These are phyloP conservation scores for Cladosporium sp. DNA, from an alignment of 2,329 filamentous ascomycete genomes.

Conservation along the genomic window DNA sequence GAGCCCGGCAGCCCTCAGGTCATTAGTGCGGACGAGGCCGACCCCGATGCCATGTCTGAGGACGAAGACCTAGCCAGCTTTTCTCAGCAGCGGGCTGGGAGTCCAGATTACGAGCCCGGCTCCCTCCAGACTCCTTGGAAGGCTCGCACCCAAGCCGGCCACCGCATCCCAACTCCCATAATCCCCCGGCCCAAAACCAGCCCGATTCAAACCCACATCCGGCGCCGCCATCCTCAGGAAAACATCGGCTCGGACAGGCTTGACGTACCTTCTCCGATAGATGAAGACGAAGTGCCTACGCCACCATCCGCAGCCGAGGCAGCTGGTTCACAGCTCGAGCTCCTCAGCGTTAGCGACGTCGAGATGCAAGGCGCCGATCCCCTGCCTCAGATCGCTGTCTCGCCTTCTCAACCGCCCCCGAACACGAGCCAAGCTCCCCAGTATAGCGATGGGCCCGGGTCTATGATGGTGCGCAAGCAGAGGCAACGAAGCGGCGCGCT, in stretches of 20 bases:
- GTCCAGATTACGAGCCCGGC: constrained; percentile 4
- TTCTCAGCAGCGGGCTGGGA: constrained; percentile 16
- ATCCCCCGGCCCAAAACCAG: constrained; percentile 16
- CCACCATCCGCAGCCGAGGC: constrained; percentile 28
- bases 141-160: constrained; percentile 15
- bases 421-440: neutral
- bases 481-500: constrained; percentile 31
- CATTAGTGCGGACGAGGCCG: constrained; percentile 22
- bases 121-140: constrained; percentile 5
- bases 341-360: constrained; percentile 32
- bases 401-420: neutral
- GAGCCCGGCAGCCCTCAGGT: constrained; percentile 28
- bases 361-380: constrained; percentile 21
- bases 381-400: constrained; percentile 1
- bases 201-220: constrained; percentile 21
- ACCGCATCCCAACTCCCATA: constrained; percentile 12
- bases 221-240: constrained; percentile 28
- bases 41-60: constrained; percentile 12
- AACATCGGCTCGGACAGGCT: constrained; percentile 24
- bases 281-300: constrained; percentile 31
- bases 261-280: constrained; percentile 30
- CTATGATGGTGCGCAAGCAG: constrained; percentile 29
- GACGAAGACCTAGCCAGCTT: constrained; percentile 17
- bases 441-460: constrained; percentile 12
- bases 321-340: constrained; percentile 30